phyloP scores from a whole-genome alignment of 2,329 filamentous ascomycete species.

The Sclerotinia nivalis region DNA sequence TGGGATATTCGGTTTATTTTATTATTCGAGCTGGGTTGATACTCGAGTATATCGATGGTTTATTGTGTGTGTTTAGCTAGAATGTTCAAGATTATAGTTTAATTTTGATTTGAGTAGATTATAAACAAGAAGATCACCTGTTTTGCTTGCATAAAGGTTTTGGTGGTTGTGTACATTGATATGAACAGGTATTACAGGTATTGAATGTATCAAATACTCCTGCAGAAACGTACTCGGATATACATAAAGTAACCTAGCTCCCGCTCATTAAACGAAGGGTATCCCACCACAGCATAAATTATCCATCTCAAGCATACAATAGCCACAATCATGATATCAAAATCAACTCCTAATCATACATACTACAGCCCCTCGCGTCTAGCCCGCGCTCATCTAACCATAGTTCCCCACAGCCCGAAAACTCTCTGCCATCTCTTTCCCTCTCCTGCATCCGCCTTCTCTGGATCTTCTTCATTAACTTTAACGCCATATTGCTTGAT shows the following conservation, averaged over 20 bases:
- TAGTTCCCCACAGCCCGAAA: slow-evolving; percentile 66
- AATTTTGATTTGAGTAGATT: too few species aligned
- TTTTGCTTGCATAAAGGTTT: too few species aligned
- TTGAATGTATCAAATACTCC: too few species aligned
- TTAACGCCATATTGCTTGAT: slow-evolving; percentile 69
- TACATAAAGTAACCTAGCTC: neutral
- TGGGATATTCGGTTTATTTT: too few species aligned
- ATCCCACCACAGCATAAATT: neutral
- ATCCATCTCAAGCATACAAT: neutral
- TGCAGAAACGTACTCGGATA: neutral
- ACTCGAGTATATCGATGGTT: too few species aligned
- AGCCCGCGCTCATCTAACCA: slow-evolving; percentile 45
- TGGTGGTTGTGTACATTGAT: too few species aligned
- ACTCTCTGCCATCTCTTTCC: slow-evolving; percentile 59
- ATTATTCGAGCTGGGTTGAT: too few species aligned
- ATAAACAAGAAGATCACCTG: too few species aligned
- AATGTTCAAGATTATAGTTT: too few species aligned
- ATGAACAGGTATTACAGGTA: too few species aligned
- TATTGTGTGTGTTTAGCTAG: too few species aligned
- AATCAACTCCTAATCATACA: neutral
- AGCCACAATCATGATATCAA: neutral
- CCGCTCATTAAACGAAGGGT: neutral
- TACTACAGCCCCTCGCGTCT: neutral
- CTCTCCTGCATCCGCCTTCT: slow-evolving; percentile 48
- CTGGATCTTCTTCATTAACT: slow-evolving; percentile 43